Evolutionary conservation across 345 rosid species (phyloP).

Genomic region (Gossypioides kirkii): DNA sequence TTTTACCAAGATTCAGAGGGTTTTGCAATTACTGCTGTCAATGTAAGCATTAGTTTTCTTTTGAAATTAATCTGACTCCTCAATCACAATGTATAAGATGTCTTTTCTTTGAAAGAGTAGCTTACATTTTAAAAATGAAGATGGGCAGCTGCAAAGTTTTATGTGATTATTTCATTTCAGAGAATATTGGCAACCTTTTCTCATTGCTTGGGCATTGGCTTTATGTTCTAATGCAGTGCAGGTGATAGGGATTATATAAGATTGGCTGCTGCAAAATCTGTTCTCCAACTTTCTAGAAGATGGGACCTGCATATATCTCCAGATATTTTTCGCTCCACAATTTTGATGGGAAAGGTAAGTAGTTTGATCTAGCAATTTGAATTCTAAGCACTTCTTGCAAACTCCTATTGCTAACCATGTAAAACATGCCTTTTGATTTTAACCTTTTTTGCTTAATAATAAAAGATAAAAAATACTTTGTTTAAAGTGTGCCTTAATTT

Average conservation of each 20-base stretch:
- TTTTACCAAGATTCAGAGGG: not conserved
- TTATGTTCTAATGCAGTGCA: slow-evolving; percentile 44
- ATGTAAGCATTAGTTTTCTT: not conserved
- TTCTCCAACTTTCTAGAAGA: slow-evolving; percentile 77
- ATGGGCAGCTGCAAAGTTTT: not conserved
- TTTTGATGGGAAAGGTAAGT: slow-evolving; percentile 64
- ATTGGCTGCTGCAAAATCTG: slow-evolving; percentile 84
- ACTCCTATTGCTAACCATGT: not conserved
- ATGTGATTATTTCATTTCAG: not conserved
- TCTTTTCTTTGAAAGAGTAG: not conserved
- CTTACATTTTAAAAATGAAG: not conserved
- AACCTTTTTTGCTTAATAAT: not conserved
- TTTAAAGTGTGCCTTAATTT: slow-evolving; percentile 1
- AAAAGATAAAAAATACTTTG: not conserved
- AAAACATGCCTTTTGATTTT: not conserved
- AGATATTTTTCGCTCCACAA: slow-evolving; percentile 50
- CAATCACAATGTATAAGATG: not conserved
- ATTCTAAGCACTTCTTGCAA: not conserved
- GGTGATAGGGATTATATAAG: slow-evolving; percentile 41
- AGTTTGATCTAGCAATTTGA: slow-evolving; percentile 6
- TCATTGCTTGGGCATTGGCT: slow-evolving; percentile 5
- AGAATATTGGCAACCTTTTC: slow-evolving; percentile 2
- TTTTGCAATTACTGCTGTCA: not conserved
- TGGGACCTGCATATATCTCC: slow-evolving; percentile 90
- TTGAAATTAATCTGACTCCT: not conserved